Evolutionary conservation across 495 filamentous ascomycete species (phyloP).

Genomic region (Neurospora tetrasperma): DNA sequence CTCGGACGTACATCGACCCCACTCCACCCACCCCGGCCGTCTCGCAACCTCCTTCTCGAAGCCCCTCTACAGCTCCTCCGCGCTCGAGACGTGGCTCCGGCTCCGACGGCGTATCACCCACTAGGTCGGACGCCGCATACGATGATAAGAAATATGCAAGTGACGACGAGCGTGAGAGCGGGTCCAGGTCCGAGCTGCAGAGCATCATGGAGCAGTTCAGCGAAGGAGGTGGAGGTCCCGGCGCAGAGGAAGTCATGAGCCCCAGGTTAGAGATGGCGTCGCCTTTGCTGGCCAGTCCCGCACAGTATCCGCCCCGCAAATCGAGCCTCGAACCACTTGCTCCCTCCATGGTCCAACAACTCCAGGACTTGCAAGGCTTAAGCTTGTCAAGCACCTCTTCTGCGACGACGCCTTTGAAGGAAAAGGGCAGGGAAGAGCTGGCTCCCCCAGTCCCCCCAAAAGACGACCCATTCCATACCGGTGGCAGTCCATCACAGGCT

Average conservation of each 20-base stretch:
- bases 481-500: slow-evolving; percentile 1
- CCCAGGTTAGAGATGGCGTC: slow-evolving; percentile 64
- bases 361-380: slow-evolving; percentile 38
- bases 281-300: slow-evolving; percentile 50
- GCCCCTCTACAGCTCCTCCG: slow-evolving; percentile 33
- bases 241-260: slow-evolving; percentile 70
- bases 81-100: slow-evolving; percentile 20
- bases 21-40: slow-evolving; percentile 48
- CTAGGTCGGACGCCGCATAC: slow-evolving; percentile 45
- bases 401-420: slow-evolving; percentile 24
- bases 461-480: slow-evolving; percentile 28
- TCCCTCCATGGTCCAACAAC: slow-evolving; percentile 31
- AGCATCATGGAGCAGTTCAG: slow-evolving; percentile 88
- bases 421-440: slow-evolving; percentile 33
- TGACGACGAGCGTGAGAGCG: slow-evolving; percentile 50
- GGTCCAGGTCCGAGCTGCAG: slow-evolving; percentile 79
- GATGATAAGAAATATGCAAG: slow-evolving; percentile 42
- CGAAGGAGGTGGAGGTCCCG: slow-evolving; percentile 54
- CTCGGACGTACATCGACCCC: slow-evolving; percentile 49
- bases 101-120: slow-evolving; percentile 42
- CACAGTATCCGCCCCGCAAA: slow-evolving; percentile 67
- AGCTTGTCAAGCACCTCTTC: slow-evolving; percentile 31
- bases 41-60: slow-evolving; percentile 40
- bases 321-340: slow-evolving; percentile 70
- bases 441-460: slow-evolving; percentile 43